Evolutionary conservation across 2,329 filamentous ascomycete genomes (phyloP), one percentile per base, ranked within the genome.

Genomic region (Alternaria brassicicola): DNA sequence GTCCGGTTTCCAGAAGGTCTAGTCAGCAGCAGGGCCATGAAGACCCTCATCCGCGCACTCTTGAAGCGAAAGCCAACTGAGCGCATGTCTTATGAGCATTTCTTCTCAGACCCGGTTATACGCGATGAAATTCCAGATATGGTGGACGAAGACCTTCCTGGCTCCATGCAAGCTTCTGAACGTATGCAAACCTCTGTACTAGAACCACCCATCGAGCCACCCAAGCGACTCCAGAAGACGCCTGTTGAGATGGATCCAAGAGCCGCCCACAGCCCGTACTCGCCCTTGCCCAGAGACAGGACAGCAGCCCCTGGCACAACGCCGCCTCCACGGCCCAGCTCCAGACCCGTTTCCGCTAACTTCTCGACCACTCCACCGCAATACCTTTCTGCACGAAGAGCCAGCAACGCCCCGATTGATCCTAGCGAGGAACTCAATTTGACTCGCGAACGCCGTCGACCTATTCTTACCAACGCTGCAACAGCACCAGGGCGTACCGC

Each of bases 21-120:
- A 30, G 81, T 85, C 47, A 86, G 91, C 59, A 94, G 87, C 65
- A 79, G 88, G 46, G 89, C 90, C 9, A 87, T 97, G 79, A 97
- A 96, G 77, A 83, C 84, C 21, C 81, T 97, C 17, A 93, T 97
- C 58, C 87, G 92, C 41, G 85, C 84, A 36, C 83, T 99, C 15
- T 81, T 99, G 63, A 97, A 94, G 80, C 88, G 91, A 57, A 94
- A 89, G 59, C 92, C 95, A 0, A 87, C 91, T 5, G 92, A 97
- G 76, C 86, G 95, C 57, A 85, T 97, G 75, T 90, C 87, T 55
- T 98, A 97, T 68, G 88, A 92, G 50, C 87, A 89, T 63, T 95
- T 97, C 75, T 98, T 98, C 78, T 82, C 80, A 15, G 88, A 94
- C 71, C 79, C 84, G 28, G 88, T 95, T 28, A 86, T 97, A 51